A percentile compares a stretch with the other conserved stretches of the same genome.
Conservation (phyloP, 2,329 filamentous ascomycete genomes). For the Claviceps purpurea region DNA sequence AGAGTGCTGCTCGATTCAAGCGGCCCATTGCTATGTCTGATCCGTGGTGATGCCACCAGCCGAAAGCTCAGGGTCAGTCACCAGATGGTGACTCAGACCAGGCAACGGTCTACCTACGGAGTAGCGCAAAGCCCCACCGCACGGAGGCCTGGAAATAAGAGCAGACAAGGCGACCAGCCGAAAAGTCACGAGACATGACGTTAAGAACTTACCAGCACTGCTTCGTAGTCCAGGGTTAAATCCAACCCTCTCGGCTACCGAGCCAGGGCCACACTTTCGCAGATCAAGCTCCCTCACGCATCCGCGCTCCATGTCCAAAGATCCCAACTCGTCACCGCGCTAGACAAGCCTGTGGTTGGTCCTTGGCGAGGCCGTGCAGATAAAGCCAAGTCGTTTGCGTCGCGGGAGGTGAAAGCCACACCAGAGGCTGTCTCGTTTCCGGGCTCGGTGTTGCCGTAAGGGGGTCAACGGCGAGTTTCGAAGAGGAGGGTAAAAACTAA, state of each 20-base stretch:
- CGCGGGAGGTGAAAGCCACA: no score
- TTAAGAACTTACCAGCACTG: constrained; percentile 39
- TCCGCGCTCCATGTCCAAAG: constrained; percentile 10
- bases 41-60: not conserved
- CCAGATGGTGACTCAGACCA: no score
- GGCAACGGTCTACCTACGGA: not conserved
- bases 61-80: not conserved
- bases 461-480: no score
- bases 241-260: constrained; percentile 41
- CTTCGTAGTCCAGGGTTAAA: constrained; percentile 44
- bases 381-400: no score
- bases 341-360: no score
- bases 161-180: not conserved
- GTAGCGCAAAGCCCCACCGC: not conserved
- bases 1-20: not conserved
- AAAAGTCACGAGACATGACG: not conserved
- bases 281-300: constrained; percentile 37
- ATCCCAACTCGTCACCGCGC: no score
- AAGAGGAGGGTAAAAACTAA: not conserved
- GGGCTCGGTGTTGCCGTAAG: no score
- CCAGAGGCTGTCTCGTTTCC: no score
- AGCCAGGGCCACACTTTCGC: constrained; percentile 31
- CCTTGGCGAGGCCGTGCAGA: no score
- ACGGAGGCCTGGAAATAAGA: not conserved
- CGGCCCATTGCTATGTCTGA: not conserved